Evolutionary conservation across 1,284 basidiomycete genomes (phyloP).

Genomic region (Puccinia horiana): DNA sequence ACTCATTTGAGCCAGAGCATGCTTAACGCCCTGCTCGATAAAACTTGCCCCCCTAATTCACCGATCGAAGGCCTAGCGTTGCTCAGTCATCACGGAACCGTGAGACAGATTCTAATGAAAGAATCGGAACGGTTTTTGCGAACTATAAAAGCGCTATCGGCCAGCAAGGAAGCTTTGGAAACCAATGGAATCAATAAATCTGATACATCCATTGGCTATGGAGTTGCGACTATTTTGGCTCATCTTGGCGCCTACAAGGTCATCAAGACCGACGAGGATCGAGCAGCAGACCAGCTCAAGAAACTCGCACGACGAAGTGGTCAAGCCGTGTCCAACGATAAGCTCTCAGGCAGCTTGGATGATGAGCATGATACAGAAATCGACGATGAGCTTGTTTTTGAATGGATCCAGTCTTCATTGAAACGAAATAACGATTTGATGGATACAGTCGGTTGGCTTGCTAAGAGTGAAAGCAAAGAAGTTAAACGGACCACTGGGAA

Average conservation of each 20-base stretch:
- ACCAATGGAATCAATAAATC: neutral
- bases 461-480: slow-evolving; percentile 61
- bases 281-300: slow-evolving; percentile 53
- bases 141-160: neutral
- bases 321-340: slow-evolving; percentile 36
- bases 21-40: slow-evolving; percentile 5
- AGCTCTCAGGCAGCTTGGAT: slow-evolving; percentile 55
- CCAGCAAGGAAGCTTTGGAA: neutral
- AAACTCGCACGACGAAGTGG: slow-evolving; percentile 51
- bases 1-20: neutral
- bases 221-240: slow-evolving; percentile 71
- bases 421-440: slow-evolving; percentile 65
- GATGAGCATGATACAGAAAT: slow-evolving; percentile 64
- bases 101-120: slow-evolving; percentile 25
- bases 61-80: slow-evolving; percentile 29
- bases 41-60: neutral
- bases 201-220: slow-evolving; percentile 62
- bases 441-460: slow-evolving; percentile 62
- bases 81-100: slow-evolving; percentile 17
- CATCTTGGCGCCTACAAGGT: slow-evolving; percentile 74
- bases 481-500: slow-evolving; percentile 59
- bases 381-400: slow-evolving; percentile 66
- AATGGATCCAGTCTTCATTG: slow-evolving; percentile 67
- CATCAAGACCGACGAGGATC: slow-evolving; percentile 72
- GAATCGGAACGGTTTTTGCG: slow-evolving; percentile 2